phyloP scores from a whole-genome alignment of 345 rosid genomes.

The Arabidopsis suecica region DNA sequence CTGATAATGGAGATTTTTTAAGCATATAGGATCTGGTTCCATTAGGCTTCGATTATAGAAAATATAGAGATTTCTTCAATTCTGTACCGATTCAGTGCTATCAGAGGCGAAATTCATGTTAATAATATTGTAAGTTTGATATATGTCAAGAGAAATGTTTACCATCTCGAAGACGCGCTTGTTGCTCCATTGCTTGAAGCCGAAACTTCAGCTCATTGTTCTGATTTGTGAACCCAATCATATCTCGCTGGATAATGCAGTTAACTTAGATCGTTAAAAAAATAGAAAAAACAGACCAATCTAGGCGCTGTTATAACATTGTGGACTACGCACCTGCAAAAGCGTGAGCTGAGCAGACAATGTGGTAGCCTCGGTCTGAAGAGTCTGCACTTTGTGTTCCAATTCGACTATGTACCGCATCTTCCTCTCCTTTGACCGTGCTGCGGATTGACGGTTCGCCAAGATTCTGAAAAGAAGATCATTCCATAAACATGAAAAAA shows the following conservation, averaged over 20 bases:
- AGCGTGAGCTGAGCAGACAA: conserved; percentile 95
- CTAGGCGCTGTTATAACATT: background rate
- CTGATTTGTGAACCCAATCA: conserved; percentile 87
- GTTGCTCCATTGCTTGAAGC: conserved; percentile 98
- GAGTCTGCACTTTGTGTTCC: conserved; percentile 96
- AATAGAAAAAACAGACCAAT: conserved; percentile 2
- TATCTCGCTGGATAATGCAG: conserved; percentile 70
- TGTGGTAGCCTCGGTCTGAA: conserved; percentile 96
- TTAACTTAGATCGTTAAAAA: conserved; percentile 14
- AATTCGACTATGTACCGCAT: conserved; percentile 90
- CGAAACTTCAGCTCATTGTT: conserved; percentile 94
- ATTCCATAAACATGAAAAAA: background rate
- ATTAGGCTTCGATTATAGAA: background rate
- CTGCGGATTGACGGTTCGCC: conserved; percentile 95
- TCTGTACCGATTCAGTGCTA: background rate
- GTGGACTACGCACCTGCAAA: conserved; percentile 61
- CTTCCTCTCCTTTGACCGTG: conserved; percentile 96
- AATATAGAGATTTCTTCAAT: background rate
- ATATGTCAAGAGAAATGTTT: conserved; percentile 7
- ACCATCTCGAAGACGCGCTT: conserved; percentile 95
- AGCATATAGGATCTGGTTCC: background rate
- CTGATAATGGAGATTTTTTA: background rate
- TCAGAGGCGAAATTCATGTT: background rate
- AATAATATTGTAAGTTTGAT: background rate
- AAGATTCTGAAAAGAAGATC: conserved; percentile 60